Percentiles rank a stretch among this genome's conserved stretches.
Evolutionary conservation across 805 yeast genomes (phyloP).

Genomic region (Kodamaea kaohsiungensis): DNA sequence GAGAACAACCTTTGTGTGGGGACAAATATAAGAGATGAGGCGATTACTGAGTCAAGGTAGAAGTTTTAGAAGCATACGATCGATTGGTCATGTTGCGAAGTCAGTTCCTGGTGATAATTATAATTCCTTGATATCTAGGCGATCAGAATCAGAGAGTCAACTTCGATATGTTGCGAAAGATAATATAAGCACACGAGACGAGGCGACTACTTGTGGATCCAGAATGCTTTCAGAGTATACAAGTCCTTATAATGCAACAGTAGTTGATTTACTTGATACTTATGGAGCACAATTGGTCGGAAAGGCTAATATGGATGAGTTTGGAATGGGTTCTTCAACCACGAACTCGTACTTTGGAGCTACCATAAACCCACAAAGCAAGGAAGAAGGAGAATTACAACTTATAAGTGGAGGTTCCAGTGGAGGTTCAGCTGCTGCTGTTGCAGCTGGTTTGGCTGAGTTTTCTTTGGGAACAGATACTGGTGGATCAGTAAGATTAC

Average conservation of each 20-base stretch:
- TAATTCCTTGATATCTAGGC: conserved; percentile 2
- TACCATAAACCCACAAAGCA: conserved; percentile 51
- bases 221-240: conserved; percentile 54
- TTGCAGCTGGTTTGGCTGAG: conserved; percentile 67
- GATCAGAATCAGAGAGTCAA: neutral
- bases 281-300: conserved; percentile 64
- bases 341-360: conserved; percentile 58
- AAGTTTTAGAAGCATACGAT: neutral
- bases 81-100: neutral
- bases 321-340: conserved; percentile 92
- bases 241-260: conserved; percentile 85
- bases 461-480: conserved; percentile 93
- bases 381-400: conserved; percentile 17
- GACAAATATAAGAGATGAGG: neutral
- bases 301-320: conserved; percentile 91
- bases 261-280: conserved; percentile 50
- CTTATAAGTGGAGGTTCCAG: conserved; percentile 84
- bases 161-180: conserved; percentile 56
- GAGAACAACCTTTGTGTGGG: neutral
- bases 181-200: conserved; percentile 63
- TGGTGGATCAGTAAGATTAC: conserved; percentile 93
- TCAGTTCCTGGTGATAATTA: neutral
- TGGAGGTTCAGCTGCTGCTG: conserved; percentile 95
- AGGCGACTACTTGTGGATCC: conserved; percentile 82
- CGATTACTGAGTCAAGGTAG: neutral